Evolutionary conservation across 1,284 basidiomycete genomes (phyloP).

Genomic region (Ceratobasidium papillatum): DNA sequence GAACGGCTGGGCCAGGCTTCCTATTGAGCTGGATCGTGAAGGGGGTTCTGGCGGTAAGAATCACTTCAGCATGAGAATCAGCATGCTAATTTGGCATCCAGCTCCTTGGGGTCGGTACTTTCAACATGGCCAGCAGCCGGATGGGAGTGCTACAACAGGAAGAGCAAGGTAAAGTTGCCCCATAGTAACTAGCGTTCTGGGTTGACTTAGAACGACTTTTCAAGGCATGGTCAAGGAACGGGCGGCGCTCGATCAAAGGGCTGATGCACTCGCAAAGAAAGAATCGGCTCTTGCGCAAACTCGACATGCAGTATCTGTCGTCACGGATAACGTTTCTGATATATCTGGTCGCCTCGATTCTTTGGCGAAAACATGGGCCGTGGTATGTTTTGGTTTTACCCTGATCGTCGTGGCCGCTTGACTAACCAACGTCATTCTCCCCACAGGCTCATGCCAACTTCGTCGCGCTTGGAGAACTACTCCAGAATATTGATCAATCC

Average conservation of each 20-base stretch:
- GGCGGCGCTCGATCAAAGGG: not conserved
- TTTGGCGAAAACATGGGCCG: not conserved
- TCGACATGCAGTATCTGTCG: not conserved
- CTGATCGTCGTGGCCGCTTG: not conserved
- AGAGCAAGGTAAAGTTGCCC: not conserved
- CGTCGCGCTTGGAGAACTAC: not conserved
- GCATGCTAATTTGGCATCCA: not conserved
- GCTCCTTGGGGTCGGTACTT: slow-evolving; percentile 8
- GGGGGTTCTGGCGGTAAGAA: not conserved
- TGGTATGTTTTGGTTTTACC: not conserved
- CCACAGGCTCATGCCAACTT: slow-evolving; percentile 1
- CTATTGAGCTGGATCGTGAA: not conserved
- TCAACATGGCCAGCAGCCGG: not conserved
- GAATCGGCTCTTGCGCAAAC: not conserved
- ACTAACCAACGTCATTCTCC: not conserved
- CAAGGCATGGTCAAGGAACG: not conserved
- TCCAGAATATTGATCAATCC: not conserved
- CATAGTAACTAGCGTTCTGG: too few species aligned
- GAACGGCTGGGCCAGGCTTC: not conserved
- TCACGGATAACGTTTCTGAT: not conserved
- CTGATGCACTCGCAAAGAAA: not conserved
- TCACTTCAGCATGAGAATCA: too few species aligned
- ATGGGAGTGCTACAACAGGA: not conserved
- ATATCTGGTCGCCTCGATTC: not conserved
- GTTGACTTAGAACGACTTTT: not conserved